phyloP scores from a whole-genome alignment of 2,329 filamentous ascomycete genomes.

The Aphanocladium album region DNA sequence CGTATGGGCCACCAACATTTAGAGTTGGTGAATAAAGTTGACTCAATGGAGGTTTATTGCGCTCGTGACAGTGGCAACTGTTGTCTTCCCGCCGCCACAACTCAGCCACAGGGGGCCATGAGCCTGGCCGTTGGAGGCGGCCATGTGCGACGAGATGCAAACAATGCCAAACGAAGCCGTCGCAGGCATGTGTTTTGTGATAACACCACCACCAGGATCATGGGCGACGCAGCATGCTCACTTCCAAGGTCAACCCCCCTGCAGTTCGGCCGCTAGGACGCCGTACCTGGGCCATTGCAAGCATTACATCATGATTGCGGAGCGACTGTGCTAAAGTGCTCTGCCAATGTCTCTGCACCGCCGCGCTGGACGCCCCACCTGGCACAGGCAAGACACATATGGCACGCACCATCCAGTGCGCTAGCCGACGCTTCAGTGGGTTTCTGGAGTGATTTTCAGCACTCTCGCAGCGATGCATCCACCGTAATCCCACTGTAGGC shows the following conservation, averaged over 20 bases:
- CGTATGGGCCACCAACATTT: no score
- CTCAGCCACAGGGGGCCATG: neutral
- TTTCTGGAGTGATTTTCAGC: neutral
- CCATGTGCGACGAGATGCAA: neutral
- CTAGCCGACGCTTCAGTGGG: neutral
- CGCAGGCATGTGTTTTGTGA: neutral
- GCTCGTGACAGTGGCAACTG: neutral
- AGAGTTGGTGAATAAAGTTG: no score
- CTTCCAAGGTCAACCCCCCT: neutral
- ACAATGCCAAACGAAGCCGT: neutral
- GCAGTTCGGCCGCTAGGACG: neutral
- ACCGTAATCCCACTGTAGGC: neutral
- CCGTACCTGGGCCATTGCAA: neutral
- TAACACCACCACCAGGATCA: neutral
- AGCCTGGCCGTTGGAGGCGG: neutral
- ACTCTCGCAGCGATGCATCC: neutral
- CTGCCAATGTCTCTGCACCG: neutral
- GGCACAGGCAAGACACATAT: no score
- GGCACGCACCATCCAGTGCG: neutral
- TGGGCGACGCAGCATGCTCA: neutral
- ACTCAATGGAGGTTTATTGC: neutral
- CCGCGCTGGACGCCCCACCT: neutral
- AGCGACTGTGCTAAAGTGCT: no score
- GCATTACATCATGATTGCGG: constrained; percentile 6
- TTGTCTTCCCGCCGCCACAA: neutral